A percentile compares a stretch with the other conserved stretches of the same genome.
Conservation (phyloP, 805 yeast species). For the Ogataea paraovalis region DNA sequence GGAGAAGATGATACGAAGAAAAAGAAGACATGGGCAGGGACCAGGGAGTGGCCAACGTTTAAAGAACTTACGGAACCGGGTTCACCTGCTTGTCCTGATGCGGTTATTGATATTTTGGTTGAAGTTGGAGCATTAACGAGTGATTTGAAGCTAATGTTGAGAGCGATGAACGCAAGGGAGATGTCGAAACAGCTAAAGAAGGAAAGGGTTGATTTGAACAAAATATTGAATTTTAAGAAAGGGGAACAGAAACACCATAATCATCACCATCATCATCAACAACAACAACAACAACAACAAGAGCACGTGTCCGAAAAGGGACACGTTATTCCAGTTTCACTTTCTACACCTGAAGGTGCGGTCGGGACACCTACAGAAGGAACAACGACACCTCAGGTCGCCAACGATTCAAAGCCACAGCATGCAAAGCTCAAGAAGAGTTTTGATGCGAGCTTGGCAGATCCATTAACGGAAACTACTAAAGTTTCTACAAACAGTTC, state of each 20-base stretch:
- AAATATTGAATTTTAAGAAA: slow-evolving; percentile 2
- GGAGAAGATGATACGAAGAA: background rate
- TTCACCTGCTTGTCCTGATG: slow-evolving; percentile 52
- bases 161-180: slow-evolving; percentile 51
- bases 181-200: slow-evolving; percentile 39
- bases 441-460: background rate
- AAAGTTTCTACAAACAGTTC: background rate
- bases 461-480: background rate
- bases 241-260: background rate
- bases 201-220: slow-evolving; percentile 24
- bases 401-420: background rate
- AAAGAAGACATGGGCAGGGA: background rate
- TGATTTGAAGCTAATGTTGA: slow-evolving; percentile 59
- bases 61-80: slow-evolving; percentile 55
- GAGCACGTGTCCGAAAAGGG: background rate
- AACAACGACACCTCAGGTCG: background rate
- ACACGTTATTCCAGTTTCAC: background rate
- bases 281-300: background rate
- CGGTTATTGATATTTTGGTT: slow-evolving; percentile 53
- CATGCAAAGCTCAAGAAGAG: background rate
- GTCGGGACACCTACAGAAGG: background rate
- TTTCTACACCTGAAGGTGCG: background rate
- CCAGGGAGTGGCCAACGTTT: slow-evolving; percentile 42
- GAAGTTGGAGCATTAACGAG: slow-evolving; percentile 59
- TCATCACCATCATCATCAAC: too few species aligned